Evolutionary conservation across 768 basidiomycete species (phyloP).

Genomic region (Lactarius psammicola): DNA sequence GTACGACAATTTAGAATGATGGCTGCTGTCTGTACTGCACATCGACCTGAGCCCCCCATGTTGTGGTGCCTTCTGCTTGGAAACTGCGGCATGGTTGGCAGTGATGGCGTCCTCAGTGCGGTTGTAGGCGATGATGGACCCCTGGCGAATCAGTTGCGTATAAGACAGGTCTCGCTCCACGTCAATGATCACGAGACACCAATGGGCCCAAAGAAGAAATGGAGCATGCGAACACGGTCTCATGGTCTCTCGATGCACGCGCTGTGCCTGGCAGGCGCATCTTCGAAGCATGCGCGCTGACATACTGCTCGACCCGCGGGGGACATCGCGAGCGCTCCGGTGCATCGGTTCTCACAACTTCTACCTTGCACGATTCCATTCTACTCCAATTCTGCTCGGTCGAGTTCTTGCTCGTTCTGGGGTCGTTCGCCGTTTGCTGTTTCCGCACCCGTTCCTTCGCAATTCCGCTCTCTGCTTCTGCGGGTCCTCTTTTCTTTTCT

Average conservation of each 20-base stretch:
- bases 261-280: not conserved
- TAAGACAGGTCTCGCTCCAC: constrained; percentile 7
- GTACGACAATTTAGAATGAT: constrained; percentile 3
- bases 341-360: constrained; percentile 1
- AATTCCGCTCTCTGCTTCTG: constrained; percentile 9
- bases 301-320: constrained; percentile 6
- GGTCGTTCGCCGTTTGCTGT: constrained; percentile 7
- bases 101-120: constrained; percentile 12
- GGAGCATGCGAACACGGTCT: constrained; percentile 8
- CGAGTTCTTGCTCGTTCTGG: constrained; percentile 9
- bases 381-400: constrained; percentile 8
- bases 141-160: constrained; percentile 22
- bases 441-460: not conserved
- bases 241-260: constrained; percentile 9
- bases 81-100: constrained; percentile 5
- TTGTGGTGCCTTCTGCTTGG: constrained; percentile 6
- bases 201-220: constrained; percentile 4
- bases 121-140: constrained; percentile 9
- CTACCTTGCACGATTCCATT: constrained; percentile 20
- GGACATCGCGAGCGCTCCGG: constrained; percentile 19
- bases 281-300: constrained; percentile 12
- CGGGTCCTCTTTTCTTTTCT: not conserved
- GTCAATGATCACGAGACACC: constrained; percentile 16
- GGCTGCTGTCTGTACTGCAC: not conserved
- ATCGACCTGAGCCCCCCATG: not conserved